Percentiles rank a stretch among this genome's conserved stretches.
These are phyloP conservation scores for Umbelopsis ramanniana DNA, from an alignment of 192 early-diverging fungal genomes.

Conservation along the genomic window DNA sequence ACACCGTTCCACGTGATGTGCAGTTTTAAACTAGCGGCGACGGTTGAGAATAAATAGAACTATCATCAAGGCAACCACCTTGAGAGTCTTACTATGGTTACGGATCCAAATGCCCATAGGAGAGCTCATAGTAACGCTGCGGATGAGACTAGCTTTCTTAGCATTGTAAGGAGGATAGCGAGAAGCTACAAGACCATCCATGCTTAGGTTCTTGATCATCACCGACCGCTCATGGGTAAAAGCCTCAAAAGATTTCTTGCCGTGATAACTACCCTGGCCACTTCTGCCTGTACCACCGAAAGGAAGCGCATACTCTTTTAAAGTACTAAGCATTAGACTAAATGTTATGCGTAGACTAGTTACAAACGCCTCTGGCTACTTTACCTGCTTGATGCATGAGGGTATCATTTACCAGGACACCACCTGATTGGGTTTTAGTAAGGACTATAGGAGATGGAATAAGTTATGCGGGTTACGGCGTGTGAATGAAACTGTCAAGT, in stretches of 20 bases:
- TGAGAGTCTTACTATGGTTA: neutral
- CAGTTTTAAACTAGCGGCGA: neutral
- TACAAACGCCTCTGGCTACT: neutral
- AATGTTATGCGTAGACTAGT: neutral
- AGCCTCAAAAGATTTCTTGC: slow-evolving; percentile 72
- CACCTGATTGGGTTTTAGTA: slow-evolving; percentile 74
- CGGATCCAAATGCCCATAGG: slow-evolving; percentile 16
- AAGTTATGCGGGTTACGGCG: neutral
- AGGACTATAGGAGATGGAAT: slow-evolving; percentile 49
- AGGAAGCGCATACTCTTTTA: slow-evolving; percentile 57
- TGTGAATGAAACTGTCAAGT: slow-evolving; percentile 20
- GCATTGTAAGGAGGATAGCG: slow-evolving; percentile 42
- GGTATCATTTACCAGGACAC: slow-evolving; percentile 79
- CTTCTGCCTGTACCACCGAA: slow-evolving; percentile 89
- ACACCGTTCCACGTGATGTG: neutral
- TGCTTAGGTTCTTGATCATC: slow-evolving; percentile 49
- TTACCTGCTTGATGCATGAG: slow-evolving; percentile 70
- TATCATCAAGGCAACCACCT: neutral
- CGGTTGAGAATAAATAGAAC: neutral
- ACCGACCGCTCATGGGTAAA: slow-evolving; percentile 81
- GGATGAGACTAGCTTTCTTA: slow-evolving; percentile 28
- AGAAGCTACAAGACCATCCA: slow-evolving; percentile 31
- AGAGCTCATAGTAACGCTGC: slow-evolving; percentile 12
- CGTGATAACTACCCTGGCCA: slow-evolving; percentile 88
- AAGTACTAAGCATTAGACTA: slow-evolving; percentile 3